These are phyloP conservation scores for Tuber umbilicatum DNA, from an alignment of 495 filamentous ascomycete genomes.

Conservation along the genomic window DNA sequence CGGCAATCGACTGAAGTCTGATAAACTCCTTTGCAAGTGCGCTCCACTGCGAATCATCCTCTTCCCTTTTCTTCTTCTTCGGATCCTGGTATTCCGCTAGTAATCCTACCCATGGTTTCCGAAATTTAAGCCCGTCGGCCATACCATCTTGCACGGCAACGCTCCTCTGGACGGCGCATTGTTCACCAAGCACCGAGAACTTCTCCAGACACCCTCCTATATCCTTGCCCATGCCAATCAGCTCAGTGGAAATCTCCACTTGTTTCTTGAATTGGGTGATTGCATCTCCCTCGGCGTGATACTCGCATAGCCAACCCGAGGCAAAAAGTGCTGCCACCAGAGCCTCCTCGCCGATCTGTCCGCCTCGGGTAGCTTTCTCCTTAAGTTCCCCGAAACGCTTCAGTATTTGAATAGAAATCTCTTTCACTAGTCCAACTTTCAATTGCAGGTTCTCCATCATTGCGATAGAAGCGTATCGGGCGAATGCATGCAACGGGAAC, in stretches of 20 bases:
- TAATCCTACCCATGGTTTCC: constrained; percentile 22
- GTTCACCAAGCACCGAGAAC: constrained; percentile 12
- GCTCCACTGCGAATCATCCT: constrained; percentile 7
- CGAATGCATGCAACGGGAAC: constrained; percentile 22
- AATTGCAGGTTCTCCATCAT: neutral
- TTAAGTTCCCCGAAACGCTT: constrained; percentile 16
- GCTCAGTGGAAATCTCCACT: constrained; percentile 10
- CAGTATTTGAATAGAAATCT: constrained; percentile 7
- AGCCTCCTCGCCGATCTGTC: constrained; percentile 5
- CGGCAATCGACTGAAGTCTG: constrained; percentile 19
- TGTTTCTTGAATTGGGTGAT: constrained; percentile 14
- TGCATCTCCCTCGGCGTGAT: constrained; percentile 17
- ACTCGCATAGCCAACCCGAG: constrained; percentile 29
- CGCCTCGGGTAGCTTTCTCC: neutral
- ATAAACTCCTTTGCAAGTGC: constrained; percentile 12
- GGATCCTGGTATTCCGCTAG: constrained; percentile 8
- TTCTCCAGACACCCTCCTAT: neutral
- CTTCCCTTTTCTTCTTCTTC: constrained; percentile 7
- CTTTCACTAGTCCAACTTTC: neutral
- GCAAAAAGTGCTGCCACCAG: constrained; percentile 16
- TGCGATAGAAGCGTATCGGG: constrained; percentile 23
- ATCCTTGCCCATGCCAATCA: constrained; percentile 18
- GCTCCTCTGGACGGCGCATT: constrained; percentile 16
- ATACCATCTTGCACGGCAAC: constrained; percentile 19
- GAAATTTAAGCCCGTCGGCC: constrained; percentile 25